phyloP scores from a whole-genome alignment of 2,329 filamentous ascomycete species.

The Coniochaeta prunicola region DNA sequence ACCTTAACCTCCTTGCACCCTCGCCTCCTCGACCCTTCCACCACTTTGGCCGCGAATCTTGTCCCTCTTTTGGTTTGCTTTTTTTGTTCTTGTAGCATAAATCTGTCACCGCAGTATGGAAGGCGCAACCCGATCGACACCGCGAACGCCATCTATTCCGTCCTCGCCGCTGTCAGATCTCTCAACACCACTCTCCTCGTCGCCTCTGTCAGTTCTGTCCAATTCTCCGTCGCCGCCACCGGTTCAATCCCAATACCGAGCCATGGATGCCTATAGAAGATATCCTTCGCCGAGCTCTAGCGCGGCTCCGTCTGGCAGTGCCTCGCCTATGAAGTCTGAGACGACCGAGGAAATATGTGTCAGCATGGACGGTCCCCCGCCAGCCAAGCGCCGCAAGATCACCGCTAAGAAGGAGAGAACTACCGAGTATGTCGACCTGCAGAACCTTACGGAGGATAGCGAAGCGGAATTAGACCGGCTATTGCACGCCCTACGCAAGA shows the following conservation, averaged over 20 bases:
- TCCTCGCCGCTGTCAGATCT: slow-evolving; percentile 16
- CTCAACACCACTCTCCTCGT: slow-evolving; percentile 26
- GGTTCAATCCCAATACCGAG: slow-evolving; percentile 21
- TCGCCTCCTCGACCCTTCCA: not conserved
- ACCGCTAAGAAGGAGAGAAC: slow-evolving; percentile 57
- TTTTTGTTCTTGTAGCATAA: not conserved
- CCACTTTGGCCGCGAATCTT: not conserved
- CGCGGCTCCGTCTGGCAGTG: slow-evolving; percentile 36
- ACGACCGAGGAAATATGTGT: slow-evolving; percentile 30
- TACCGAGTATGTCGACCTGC: slow-evolving; percentile 75
- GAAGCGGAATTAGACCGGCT: slow-evolving; percentile 63
- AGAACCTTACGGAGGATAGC: slow-evolving; percentile 38
- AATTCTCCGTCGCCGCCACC: slow-evolving; percentile 44
- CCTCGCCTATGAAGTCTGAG: slow-evolving; percentile 41
- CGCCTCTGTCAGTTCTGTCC: slow-evolving; percentile 47
- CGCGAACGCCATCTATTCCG: not conserved
- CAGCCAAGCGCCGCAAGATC: slow-evolving; percentile 69
- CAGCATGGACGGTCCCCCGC: slow-evolving; percentile 53
- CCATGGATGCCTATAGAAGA: slow-evolving; percentile 31
- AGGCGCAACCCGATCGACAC: not conserved
- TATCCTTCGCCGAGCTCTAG: slow-evolving; percentile 47
- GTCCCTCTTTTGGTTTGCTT: not conserved
- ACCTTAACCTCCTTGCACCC: not conserved
- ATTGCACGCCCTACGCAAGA: slow-evolving; percentile 68
- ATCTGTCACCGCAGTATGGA: slow-evolving; percentile 10